Evolutionary conservation across 2,329 filamentous ascomycete genomes (phyloP).

Genomic region (Neonectria ditissima): DNA sequence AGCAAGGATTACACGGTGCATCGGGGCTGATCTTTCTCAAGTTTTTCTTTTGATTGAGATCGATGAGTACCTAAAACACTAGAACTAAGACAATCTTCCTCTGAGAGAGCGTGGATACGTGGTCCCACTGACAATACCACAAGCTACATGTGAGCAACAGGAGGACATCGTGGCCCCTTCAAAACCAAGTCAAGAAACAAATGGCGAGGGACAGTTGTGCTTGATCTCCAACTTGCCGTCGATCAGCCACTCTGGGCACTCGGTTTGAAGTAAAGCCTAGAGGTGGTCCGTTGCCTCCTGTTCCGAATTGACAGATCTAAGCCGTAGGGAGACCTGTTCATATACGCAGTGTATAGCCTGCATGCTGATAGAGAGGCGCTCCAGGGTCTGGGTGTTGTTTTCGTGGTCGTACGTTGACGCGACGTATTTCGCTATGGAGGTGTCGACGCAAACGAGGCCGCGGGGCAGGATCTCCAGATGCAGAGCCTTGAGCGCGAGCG

Average conservation of each 20-base stretch:
- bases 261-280: not conserved
- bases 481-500: not conserved
- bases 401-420: not conserved
- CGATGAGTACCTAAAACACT: not conserved
- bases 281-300: not conserved
- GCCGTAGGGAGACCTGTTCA: no score
- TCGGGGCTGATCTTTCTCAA: not conserved
- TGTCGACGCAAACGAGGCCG: not conserved
- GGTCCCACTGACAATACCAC: no score
- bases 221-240: not conserved
- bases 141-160: not conserved
- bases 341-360: not conserved
- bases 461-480: not conserved
- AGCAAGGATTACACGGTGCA: not conserved
- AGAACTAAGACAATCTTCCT: not conserved
- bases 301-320: not conserved
- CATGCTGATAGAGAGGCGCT: not conserved
- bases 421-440: not conserved
- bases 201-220: not conserved
- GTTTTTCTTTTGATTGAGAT: not conserved
- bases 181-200: not conserved
- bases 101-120: no score
- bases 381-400: not conserved
- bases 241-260: not conserved
- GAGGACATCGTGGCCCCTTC: not conserved